Evolutionary conservation across 257 asterid species (phyloP).

Genomic region (Gentiana macrophylla): DNA sequence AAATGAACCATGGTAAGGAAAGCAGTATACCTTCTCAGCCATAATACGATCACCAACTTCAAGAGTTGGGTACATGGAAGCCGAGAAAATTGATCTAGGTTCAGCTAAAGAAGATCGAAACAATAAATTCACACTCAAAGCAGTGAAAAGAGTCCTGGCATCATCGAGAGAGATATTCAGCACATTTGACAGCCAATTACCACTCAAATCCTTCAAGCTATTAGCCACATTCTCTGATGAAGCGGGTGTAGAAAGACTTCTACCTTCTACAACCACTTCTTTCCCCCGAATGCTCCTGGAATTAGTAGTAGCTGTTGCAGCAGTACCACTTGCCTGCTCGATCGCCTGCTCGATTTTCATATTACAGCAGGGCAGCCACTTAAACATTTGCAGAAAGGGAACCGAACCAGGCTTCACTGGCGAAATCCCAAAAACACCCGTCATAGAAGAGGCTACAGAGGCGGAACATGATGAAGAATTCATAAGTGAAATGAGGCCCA

Average conservation of each 20-base stretch:
- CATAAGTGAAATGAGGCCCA: constrained; percentile 41
- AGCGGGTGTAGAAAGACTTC: constrained; percentile 6
- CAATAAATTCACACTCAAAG: constrained; percentile 62
- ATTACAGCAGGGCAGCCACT: constrained; percentile 77
- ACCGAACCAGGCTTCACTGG: constrained; percentile 43
- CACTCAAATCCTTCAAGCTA: constrained; percentile 15
- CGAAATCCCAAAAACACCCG: constrained; percentile 42
- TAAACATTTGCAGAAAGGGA: constrained; percentile 50
- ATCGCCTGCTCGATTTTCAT: constrained; percentile 16
- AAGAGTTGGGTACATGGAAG: constrained; percentile 91
- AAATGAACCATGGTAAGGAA: too few relatives aligned
- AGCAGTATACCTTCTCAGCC: constrained; percentile 70
- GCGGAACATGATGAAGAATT: background rate
- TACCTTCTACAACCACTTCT: constrained; percentile 5
- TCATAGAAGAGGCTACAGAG: constrained; percentile 18
- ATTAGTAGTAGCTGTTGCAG: constrained; percentile 8
- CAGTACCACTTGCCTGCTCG: constrained; percentile 29
- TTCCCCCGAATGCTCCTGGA: background rate
- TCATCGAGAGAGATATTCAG: constrained; percentile 59
- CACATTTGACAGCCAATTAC: constrained; percentile 53
- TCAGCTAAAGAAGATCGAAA: constrained; percentile 84
- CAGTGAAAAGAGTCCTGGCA: constrained; percentile 87
- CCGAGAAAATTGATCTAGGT: constrained; percentile 92
- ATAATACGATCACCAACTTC: constrained; percentile 81
- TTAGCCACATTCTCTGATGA: constrained; percentile 34